phyloP scores from a whole-genome alignment of 1,284 basidiomycete genomes.

The Pisolithus thermaeus region DNA sequence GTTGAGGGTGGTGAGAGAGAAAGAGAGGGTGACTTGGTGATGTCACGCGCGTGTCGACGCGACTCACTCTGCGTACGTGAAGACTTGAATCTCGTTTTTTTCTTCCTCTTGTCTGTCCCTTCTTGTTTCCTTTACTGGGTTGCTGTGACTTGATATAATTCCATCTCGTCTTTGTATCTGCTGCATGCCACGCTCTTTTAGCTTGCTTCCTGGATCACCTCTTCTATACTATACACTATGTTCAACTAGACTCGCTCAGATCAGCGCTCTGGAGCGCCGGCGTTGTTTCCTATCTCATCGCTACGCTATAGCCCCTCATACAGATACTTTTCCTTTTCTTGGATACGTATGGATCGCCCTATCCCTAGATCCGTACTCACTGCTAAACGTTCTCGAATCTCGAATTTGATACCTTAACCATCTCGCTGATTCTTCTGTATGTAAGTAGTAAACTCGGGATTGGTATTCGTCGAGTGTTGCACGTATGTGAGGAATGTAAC shows the following conservation, averaged over 20 bases:
- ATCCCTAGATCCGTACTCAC: background rate
- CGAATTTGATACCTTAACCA: background rate
- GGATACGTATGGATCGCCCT: background rate
- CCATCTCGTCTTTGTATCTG: background rate
- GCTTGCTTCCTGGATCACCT: background rate
- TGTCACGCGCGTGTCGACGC: background rate
- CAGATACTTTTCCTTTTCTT: background rate
- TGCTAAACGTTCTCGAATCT: too few species aligned
- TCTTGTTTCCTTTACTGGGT: background rate
- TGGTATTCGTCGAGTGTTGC: too few species aligned
- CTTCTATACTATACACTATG: background rate
- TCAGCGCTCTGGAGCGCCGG: background rate
- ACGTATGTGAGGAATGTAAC: too few species aligned
- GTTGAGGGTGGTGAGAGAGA: constrained; percentile 61
- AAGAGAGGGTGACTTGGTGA: constrained; percentile 45
- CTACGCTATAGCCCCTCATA: background rate
- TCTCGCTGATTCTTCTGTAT: background rate
- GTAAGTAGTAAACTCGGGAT: background rate
- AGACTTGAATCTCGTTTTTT: constrained; percentile 1
- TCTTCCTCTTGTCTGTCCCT: background rate
- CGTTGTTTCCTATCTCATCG: background rate
- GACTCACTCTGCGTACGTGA: background rate
- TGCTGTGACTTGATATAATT: background rate
- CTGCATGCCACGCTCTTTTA: background rate
- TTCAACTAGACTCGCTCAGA: background rate